Percentiles rank a stretch among this genome's conserved stretches.
Evolutionary conservation across 108 stramenopile species (phyloP).

Genomic region (Tribonema minus): DNA sequence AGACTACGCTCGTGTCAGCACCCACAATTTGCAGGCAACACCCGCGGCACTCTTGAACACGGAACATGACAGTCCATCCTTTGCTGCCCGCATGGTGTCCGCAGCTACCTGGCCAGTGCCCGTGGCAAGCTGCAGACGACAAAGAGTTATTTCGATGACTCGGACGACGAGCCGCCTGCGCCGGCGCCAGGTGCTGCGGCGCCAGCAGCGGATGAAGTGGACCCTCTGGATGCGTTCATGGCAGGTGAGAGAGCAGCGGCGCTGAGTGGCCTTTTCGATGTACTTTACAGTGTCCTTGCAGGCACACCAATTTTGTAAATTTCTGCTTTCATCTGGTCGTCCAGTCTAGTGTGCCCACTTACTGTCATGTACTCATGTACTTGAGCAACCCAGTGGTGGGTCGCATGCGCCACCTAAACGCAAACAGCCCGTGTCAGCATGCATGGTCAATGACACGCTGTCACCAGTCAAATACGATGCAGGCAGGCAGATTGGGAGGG

Average conservation of each 20-base stretch:
- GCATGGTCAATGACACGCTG: no score
- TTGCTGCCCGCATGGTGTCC: no score
- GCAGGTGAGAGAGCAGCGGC: no score
- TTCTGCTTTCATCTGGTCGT: background rate
- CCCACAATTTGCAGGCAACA: no score
- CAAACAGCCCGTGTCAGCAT: no score
- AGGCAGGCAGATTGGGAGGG: no score
- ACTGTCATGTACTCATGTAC: background rate
- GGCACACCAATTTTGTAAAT: background rate
- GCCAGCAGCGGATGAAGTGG: constrained; percentile 34
- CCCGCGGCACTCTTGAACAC: no score
- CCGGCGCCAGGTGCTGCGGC: background rate
- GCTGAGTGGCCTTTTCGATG: no score
- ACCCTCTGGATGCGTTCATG: constrained; percentile 59
- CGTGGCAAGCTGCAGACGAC: background rate
- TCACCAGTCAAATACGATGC: no score
- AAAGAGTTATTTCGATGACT: constrained; percentile 32
- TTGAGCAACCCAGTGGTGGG: background rate
- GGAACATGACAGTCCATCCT: no score
- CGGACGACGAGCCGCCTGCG: constrained; percentile 7
- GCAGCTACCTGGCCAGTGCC: constrained; percentile 14
- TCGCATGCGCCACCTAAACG: background rate
- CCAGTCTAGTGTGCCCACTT: background rate
- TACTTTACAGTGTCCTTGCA: constrained; percentile 16
- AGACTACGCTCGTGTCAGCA: no score